Conservation (phyloP, 2,329 filamentous ascomycete species). For the Neurospora sp. region DNA sequence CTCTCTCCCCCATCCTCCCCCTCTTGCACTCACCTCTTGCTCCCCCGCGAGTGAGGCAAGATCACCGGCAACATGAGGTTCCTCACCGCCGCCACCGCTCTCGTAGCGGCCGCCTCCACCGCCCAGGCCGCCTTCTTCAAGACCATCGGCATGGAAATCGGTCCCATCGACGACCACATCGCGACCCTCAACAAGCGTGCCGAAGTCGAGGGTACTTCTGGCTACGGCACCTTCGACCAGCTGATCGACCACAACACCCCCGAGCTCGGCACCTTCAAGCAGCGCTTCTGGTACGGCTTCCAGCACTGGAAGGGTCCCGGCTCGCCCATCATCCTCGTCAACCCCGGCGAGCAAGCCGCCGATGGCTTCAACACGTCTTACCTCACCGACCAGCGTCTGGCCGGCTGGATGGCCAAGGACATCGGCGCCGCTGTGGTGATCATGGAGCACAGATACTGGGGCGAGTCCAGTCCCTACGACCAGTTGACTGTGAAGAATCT, state of each 20-base stretch:
- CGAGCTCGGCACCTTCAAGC: constrained; percentile 30
- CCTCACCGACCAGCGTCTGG: constrained; percentile 32
- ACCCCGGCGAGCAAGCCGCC: constrained; percentile 31
- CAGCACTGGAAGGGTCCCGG: constrained; percentile 31
- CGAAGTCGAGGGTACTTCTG: constrained; percentile 4
- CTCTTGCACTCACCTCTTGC: background rate
- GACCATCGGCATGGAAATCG: constrained; percentile 14
- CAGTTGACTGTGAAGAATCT: constrained; percentile 28
- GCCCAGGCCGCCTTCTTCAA: constrained; percentile 5
- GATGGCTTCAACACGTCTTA: constrained; percentile 26
- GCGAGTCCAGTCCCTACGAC: constrained; percentile 27
- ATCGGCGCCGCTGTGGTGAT: constrained; percentile 31
- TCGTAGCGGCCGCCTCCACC: constrained; percentile 1
- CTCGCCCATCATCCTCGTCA: constrained; percentile 29
- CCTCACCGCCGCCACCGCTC: constrained; percentile 2
- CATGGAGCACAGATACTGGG: constrained; percentile 35
- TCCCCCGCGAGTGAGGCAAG: background rate
- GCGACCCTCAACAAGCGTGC: constrained; percentile 10
- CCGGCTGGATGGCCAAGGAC: constrained; percentile 29
- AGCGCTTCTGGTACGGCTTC: constrained; percentile 32
- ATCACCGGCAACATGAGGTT: constrained; percentile 8
- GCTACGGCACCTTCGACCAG: constrained; percentile 27
- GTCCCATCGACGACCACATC: constrained; percentile 11
- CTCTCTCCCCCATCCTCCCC: background rate
- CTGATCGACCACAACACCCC: constrained; percentile 31